Evolutionary conservation across 148 eudicot genomes (phyloP).

Genomic region (Camellia japonica): DNA sequence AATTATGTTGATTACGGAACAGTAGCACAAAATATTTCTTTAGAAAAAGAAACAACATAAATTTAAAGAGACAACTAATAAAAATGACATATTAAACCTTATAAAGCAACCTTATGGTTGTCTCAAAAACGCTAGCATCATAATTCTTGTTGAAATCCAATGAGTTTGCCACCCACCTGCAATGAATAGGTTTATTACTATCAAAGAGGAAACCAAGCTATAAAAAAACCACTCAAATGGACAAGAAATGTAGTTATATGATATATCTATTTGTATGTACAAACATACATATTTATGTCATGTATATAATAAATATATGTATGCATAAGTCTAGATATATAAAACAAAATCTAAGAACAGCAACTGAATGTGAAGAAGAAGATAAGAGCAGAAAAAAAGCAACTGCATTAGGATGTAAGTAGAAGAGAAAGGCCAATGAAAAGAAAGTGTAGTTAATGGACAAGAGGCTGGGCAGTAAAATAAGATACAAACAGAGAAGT

Average conservation of each 20-base stretch:
- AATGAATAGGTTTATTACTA: slow-evolving; percentile 24
- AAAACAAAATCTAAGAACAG: not conserved
- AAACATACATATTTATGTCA: not conserved
- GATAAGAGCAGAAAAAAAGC: slow-evolving; percentile 1
- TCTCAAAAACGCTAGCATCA: slow-evolving; percentile 97
- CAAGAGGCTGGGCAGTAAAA: not conserved
- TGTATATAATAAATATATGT: too few relatives aligned
- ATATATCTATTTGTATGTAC: not conserved
- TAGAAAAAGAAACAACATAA: not conserved
- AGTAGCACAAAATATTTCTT: not conserved
- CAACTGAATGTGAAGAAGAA: not conserved
- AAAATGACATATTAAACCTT: slow-evolving; percentile 56
- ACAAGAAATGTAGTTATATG: not conserved
- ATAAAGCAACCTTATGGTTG: slow-evolving; percentile 98
- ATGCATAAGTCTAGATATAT: not conserved
- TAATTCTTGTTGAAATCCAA: slow-evolving; percentile 94
- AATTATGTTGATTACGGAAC: not conserved
- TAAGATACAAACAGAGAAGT: not conserved
- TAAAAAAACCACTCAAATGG: slow-evolving; percentile 11
- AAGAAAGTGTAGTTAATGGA: not conserved
- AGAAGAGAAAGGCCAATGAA: not conserved
- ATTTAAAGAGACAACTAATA: slow-evolving; percentile 13
- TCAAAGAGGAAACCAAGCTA: slow-evolving; percentile 13
- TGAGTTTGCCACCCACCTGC: slow-evolving; percentile 89
- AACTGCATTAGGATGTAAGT: slow-evolving; percentile 1